A percentile compares a stretch with the other conserved stretches of the same genome.
Evolutionary conservation across 2,329 filamentous ascomycete genomes (phyloP).

Genomic region (Clonostachys solani): DNA sequence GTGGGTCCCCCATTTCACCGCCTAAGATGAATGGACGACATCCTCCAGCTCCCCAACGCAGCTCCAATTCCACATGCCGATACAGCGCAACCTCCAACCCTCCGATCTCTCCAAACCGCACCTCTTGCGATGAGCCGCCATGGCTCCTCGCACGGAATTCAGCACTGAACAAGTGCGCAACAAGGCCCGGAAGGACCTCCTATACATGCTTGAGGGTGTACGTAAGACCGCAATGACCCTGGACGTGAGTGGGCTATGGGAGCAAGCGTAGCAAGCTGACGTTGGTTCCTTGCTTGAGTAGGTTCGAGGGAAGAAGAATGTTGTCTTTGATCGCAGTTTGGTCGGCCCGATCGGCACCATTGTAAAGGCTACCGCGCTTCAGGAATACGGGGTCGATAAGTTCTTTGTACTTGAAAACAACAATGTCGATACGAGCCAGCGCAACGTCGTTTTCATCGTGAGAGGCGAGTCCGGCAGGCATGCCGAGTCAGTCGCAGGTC

Average conservation of each 20-base stretch:
- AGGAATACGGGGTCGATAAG: conserved; percentile 97
- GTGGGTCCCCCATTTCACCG: no score
- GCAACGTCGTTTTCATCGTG: conserved; percentile 91
- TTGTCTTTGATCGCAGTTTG: conserved; percentile 87
- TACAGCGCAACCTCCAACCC: no score
- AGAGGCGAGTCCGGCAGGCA: conserved; percentile 84
- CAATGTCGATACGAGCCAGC: conserved; percentile 90
- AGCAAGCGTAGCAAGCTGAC: conserved; percentile 2
- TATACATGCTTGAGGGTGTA: conserved; percentile 92
- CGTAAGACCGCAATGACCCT: conserved; percentile 41
- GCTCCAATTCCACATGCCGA: no score
- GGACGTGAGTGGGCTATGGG: conserved; percentile 5
- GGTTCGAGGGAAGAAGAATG: conserved; percentile 98
- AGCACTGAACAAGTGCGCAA: conserved; percentile 72
- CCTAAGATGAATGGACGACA: no score
- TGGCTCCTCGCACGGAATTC: conserved; percentile 69
- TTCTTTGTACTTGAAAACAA: conserved; percentile 95
- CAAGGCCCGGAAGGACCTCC: conserved; percentile 81
- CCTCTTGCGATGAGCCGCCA: conserved; percentile 36
- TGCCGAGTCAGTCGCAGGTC: conserved; percentile 85
- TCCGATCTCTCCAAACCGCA: no score
- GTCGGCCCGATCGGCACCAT: conserved; percentile 87
- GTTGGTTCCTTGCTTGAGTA: conserved; percentile 29
- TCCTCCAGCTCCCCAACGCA: no score
- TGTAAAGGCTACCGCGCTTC: conserved; percentile 90